These are phyloP conservation scores for Lentinula guzmanii DNA, from an alignment of 768 basidiomycete species.

Conservation along the genomic window DNA sequence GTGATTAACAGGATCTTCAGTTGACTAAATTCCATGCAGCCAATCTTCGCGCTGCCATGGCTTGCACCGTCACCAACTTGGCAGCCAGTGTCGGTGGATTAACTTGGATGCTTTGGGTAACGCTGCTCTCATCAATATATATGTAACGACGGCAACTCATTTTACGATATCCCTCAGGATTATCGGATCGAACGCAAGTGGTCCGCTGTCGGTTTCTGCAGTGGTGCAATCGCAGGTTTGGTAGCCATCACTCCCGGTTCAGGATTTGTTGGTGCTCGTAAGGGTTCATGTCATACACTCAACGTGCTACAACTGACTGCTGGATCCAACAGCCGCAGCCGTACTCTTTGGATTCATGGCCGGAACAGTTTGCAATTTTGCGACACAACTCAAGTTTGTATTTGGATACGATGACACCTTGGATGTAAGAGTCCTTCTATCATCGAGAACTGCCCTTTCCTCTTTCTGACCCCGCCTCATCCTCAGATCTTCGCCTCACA, in stretches of 20 bases:
- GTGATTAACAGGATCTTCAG: background rate
- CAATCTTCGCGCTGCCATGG: constrained; percentile 81
- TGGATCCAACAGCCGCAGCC: constrained; percentile 50
- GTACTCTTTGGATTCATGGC: constrained; percentile 83
- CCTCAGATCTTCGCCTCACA: constrained; percentile 84
- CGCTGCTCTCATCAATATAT: constrained; percentile 8
- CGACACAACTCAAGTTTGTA: constrained; percentile 90
- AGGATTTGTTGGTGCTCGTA: constrained; percentile 74
- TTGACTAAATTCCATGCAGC: constrained; percentile 18
- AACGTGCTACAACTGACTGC: background rate
- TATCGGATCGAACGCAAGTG: constrained; percentile 91
- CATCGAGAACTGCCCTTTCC: background rate
- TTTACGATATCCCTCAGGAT: constrained; percentile 39
- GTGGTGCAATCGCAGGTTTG: constrained; percentile 86
- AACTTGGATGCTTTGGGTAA: constrained; percentile 88
- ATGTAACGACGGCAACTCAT: background rate
- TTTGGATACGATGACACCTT: constrained; percentile 74
- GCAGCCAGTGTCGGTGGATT: constrained; percentile 85
- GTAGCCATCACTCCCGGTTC: constrained; percentile 87
- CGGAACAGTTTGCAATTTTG: constrained; percentile 85
- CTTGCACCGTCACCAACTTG: constrained; percentile 91
- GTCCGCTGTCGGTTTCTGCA: constrained; percentile 93
- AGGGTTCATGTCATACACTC: constrained; percentile 18
- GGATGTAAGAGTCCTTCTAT: constrained; percentile 44
- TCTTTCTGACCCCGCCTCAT: background rate